Evolutionary conservation across 202 grass and related monocot species (phyloP).

Genomic region (Brachypodium distachyon): DNA sequence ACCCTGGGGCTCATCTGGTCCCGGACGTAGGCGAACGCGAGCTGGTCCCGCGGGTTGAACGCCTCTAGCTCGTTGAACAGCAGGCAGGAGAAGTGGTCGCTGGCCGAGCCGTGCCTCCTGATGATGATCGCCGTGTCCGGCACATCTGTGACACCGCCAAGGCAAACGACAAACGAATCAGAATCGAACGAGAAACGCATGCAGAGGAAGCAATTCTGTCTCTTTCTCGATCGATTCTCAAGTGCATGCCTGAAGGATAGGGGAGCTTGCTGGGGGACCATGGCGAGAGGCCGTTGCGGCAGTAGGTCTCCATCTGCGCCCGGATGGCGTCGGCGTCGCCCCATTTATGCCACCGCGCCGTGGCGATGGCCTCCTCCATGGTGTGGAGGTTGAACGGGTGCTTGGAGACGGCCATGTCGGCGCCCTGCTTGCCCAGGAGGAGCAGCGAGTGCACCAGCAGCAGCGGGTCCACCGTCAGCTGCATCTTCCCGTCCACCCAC

Average conservation of each 20-base stretch:
- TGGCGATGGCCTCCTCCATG: slow-evolving; percentile 88
- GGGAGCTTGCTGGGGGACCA: slow-evolving; percentile 78
- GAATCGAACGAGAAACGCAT: background rate
- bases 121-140: slow-evolving; percentile 89
- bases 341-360: slow-evolving; percentile 86
- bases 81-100: slow-evolving; percentile 83
- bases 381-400: slow-evolving; percentile 74
- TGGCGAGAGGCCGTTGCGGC: slow-evolving; percentile 58
- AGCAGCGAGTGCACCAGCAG: slow-evolving; percentile 70
- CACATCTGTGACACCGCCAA: slow-evolving; percentile 44
- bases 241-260: slow-evolving; percentile 53
- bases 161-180: background rate
- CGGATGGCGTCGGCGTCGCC: slow-evolving; percentile 46
- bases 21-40: slow-evolving; percentile 74
- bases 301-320: slow-evolving; percentile 89
- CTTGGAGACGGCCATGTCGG: slow-evolving; percentile 64
- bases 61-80: slow-evolving; percentile 92
- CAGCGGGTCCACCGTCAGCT: slow-evolving; percentile 79
- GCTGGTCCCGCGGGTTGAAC: slow-evolving; percentile 82
- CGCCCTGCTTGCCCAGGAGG: slow-evolving; percentile 14
- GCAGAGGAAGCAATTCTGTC: background rate
- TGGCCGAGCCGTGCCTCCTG: slow-evolving; percentile 51
- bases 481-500: slow-evolving; percentile 84
- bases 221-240: no score
- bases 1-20: slow-evolving; percentile 66